Evolutionary conservation across 805 yeast species (phyloP), one percentile per base, ranked within the genome.

Genomic region (Candida sithepensis): DNA sequence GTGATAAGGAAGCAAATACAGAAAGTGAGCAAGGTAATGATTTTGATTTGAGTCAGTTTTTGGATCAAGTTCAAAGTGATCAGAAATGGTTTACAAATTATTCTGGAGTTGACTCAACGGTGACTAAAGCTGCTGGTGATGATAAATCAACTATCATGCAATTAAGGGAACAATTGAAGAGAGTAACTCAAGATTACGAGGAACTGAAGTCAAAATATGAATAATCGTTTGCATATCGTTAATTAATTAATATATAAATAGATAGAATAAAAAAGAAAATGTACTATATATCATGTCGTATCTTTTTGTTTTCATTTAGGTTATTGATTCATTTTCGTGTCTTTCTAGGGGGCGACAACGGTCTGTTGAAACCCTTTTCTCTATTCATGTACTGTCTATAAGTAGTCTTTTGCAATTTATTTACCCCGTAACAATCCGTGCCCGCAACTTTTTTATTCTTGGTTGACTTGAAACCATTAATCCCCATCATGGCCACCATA

Each of bases 341-440:
- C 18, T 46, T 54, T n/a, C 71, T 64, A 4, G 66, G 60, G 1
- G 83, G 84, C 2, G 83, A 78, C 34, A 79, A 59, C 1, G 79
- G 73, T 45, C 84, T 64, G 54, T 78, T 79, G 60, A 77, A 78
- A 3, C 84, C 84, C 52, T 75, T 77, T 13, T 63, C 70, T 47
- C 83, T 65, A 57, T 79, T 80, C 81, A 79, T 79, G 52, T 81
- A 81, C 60, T 80, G 85, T 55, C 85, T 68, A 57, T 77, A 81
- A 37, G 72, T 72, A 0, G 78, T 65, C 45, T 69, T 69, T 8
- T 52, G 57, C 30, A 69, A 65, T 47, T 66, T 66, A 2, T 63
- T 66, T 0, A 69, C 67, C 1, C 80, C 82, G 23, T 59, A 63
- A 18, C 74, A 75, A 45, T 71, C 69, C 3, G 74, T 63, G 2